Evolutionary conservation across 345 rosid species (phyloP).

Genomic region (Eutrema japonicum): DNA sequence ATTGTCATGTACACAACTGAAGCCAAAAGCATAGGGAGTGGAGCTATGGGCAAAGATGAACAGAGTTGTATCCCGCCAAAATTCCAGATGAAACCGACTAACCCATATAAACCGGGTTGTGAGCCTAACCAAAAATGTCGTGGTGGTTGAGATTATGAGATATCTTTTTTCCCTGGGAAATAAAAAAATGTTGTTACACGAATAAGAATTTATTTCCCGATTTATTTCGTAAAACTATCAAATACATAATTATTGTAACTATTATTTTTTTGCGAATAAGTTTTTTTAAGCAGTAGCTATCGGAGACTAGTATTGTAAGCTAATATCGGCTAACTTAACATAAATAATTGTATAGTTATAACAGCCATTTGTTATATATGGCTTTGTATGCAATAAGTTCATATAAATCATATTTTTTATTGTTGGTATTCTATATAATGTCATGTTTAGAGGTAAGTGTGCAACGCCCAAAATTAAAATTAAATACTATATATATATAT

Average conservation of each 20-base stretch:
- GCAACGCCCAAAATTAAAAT: too few species aligned
- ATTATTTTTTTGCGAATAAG: neutral
- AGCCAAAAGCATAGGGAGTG: neutral
- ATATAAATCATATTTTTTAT: neutral
- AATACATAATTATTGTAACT: neutral
- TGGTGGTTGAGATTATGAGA: constrained; percentile 1
- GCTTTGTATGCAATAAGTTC: constrained; percentile 10
- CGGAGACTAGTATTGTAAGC: neutral
- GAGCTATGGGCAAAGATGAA: neutral
- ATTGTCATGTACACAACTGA: constrained; percentile 23
- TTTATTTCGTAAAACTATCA: neutral
- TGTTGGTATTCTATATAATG: neutral
- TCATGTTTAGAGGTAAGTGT: too few species aligned
- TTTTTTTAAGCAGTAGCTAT: neutral
- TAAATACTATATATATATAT: too few species aligned
- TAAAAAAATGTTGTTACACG: neutral
- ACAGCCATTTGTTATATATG: constrained; percentile 9
- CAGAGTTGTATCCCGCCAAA: neutral
- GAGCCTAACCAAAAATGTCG: constrained; percentile 1
- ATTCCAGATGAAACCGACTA: neutral
- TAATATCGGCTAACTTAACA: constrained; percentile 4
- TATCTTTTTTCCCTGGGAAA: neutral
- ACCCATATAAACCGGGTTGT: constrained; percentile 16
- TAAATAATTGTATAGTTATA: neutral
- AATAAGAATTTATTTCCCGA: neutral